Evolutionary conservation across 2,329 filamentous ascomycete species (phyloP), one percentile per base, ranked within the genome.

Genomic region (Trichophyton equinum): DNA sequence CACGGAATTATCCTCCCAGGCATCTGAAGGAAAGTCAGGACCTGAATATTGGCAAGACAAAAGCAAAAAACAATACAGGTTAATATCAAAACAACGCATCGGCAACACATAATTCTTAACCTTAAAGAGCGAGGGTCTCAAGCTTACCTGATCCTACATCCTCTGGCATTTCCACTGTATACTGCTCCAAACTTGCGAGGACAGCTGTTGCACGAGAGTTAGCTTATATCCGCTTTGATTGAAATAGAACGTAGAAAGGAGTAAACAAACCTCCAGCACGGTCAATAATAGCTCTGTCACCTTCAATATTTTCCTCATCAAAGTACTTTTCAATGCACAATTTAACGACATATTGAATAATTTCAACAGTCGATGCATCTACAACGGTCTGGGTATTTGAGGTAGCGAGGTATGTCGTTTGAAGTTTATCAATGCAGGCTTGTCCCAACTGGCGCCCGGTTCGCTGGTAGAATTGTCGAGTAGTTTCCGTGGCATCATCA

Each of bases 1-100:
- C 55, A 68, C 68, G 20, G 74, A 76, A 57, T 75, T 71, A 59
- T 73, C 72, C 57, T 75, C 74, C 74, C 74, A 76, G 62, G 73
- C 72, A 63, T 76, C 74, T 67, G 70, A 75, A 65, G 69, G 68
- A 59, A 72, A 65, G 65, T 76, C 72, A 71, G 73, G 74, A 61
- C 70, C 73, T 75, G 72, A 61, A 60, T 42, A 56, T 44, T 60
- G 44, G 53, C 59, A 40, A 63, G 68, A 67, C 70, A 67, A 70
- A 62, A 62, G 46, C 61, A 58, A 63, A 60, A 47, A 15, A 38
- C 25, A 9, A 25, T 22, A 22, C 44, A 30, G 18, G 58, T 53
- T 53, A 60, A 51, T 38, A 22, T 59, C 51, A 67, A 64, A 58
- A 57, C 33, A 62, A 57, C 64, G 27, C 7, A 25, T 7, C 3